These are phyloP conservation scores for Lipomyces kockii DNA, from an alignment of 805 yeast genomes.

Conservation along the genomic window DNA sequence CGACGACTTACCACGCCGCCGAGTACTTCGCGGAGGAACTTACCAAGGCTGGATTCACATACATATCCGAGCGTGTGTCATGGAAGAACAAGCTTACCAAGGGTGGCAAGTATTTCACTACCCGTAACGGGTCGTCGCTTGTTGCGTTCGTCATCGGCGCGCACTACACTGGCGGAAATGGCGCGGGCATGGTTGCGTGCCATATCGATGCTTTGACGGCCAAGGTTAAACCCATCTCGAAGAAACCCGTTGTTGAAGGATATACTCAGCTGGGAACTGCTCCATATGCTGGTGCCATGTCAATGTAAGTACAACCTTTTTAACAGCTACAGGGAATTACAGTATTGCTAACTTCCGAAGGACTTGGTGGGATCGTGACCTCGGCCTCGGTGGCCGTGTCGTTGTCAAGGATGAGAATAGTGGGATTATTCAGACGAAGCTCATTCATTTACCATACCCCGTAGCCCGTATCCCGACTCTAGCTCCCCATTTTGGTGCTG, in stretches of 20 bases:
- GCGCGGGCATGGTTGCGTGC: conserved; percentile 60
- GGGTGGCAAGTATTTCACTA: conserved; percentile 65
- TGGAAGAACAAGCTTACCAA: conserved; percentile 54
- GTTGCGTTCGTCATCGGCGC: conserved; percentile 73
- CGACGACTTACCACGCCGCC: conserved; percentile 75
- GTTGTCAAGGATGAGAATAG: conserved; percentile 53
- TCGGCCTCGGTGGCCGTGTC: conserved; percentile 82
- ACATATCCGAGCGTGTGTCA: conserved; percentile 63
- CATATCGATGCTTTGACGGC: conserved; percentile 62
- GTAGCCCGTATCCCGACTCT: conserved; percentile 82
- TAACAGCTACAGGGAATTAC: not conserved
- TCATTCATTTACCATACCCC: conserved; percentile 49
- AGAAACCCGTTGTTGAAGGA: conserved; percentile 66
- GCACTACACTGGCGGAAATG: conserved; percentile 63
- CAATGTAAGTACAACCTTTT: conserved; percentile 21
- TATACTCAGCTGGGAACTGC: conserved; percentile 81
- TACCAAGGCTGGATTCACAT: conserved; percentile 63
- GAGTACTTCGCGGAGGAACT: conserved; percentile 60
- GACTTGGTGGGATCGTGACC: conserved; percentile 83
- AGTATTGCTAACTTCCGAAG: conserved; percentile 34
- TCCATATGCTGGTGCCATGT: conserved; percentile 75
- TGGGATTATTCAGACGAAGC: conserved; percentile 43
- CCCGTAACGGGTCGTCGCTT: conserved; percentile 69
- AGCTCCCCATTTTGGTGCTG: conserved; percentile 85
- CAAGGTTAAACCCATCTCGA: conserved; percentile 71